phyloP scores from a whole-genome alignment of 768 basidiomycete genomes.

The Boletus reticulatus region DNA sequence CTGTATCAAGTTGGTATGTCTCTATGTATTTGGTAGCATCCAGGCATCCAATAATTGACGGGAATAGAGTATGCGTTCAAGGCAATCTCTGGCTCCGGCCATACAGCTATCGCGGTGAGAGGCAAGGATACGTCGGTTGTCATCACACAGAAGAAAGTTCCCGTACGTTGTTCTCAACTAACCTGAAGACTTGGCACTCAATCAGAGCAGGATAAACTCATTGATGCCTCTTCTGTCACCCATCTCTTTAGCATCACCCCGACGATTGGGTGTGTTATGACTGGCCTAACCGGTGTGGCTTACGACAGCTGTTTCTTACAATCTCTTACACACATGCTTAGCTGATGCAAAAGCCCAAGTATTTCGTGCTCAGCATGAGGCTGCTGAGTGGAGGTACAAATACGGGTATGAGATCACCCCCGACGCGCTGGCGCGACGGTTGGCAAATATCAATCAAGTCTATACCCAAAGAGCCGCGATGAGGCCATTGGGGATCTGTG shows the following conservation, averaged over 20 bases:
- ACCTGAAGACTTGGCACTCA: neutral
- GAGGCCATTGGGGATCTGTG: constrained; percentile 95
- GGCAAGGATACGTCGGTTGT: constrained; percentile 95
- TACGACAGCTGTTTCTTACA: neutral
- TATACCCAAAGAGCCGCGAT: constrained; percentile 97
- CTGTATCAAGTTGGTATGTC: constrained; percentile 96
- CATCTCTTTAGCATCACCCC: constrained; percentile 97
- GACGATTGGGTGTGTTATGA: constrained; percentile 96
- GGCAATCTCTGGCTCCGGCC: constrained; percentile 95
- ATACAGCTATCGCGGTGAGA: constrained; percentile 89
- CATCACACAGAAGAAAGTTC: constrained; percentile 98
- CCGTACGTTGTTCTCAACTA: constrained; percentile 53
- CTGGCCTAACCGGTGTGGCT: constrained; percentile 83
- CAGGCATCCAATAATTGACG: neutral
- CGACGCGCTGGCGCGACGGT: constrained; percentile 87
- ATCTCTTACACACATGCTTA: constrained; percentile 28
- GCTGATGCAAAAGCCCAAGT: constrained; percentile 95
- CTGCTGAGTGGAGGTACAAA: constrained; percentile 92
- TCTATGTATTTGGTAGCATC: neutral
- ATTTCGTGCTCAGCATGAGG: constrained; percentile 79
- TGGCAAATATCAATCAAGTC: constrained; percentile 98
- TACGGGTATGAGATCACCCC: constrained; percentile 98
- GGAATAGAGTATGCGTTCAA: constrained; percentile 96
- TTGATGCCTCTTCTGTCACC: constrained; percentile 91
- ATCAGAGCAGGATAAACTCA: constrained; percentile 81